A percentile compares a stretch with the other conserved stretches of the same genome.
phyloP scores from a whole-genome alignment of 177 flowering plant species.

The Vitis hybrid region DNA sequence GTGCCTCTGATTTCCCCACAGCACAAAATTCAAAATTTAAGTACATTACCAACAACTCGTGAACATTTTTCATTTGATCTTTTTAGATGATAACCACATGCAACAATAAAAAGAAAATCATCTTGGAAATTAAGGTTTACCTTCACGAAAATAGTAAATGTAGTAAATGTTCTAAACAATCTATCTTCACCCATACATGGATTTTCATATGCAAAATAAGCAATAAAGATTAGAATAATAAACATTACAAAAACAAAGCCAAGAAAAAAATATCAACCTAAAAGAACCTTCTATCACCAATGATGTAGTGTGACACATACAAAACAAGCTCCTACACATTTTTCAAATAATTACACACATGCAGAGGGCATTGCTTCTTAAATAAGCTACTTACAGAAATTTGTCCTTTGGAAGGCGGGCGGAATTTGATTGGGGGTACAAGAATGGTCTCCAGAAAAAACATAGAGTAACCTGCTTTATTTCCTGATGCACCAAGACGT shows the following conservation, averaged over 20 bases:
- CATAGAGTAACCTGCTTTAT: slow-evolving; percentile 48
- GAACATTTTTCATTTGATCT: not conserved
- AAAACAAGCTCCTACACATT: too few relatives aligned
- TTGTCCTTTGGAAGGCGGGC: slow-evolving; percentile 73
- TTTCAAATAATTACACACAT: too few relatives aligned
- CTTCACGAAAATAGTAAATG: not conserved
- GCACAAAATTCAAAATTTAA: too few relatives aligned
- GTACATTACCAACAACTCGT: too few relatives aligned
- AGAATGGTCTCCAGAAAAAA: slow-evolving; percentile 78
- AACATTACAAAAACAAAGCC: not conserved
- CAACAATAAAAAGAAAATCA: not conserved
- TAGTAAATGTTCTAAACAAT: not conserved
- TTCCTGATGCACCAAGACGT: slow-evolving; percentile 20
- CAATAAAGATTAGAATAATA: not conserved
- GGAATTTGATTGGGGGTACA: slow-evolving; percentile 91
- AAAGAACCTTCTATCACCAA: too few relatives aligned
- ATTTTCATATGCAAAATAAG: not conserved
- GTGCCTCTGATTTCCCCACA: too few relatives aligned
- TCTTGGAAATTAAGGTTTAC: not conserved
- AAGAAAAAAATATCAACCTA: not conserved
- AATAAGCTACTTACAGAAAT: slow-evolving; percentile 50
- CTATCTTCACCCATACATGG: not conserved
- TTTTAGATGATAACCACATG: not conserved
- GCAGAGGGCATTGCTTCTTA: not conserved
- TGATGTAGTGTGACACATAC: too few relatives aligned